phyloP scores from a whole-genome alignment of 352 stramenopile species.

The Globisporangium megalacanthum region DNA sequence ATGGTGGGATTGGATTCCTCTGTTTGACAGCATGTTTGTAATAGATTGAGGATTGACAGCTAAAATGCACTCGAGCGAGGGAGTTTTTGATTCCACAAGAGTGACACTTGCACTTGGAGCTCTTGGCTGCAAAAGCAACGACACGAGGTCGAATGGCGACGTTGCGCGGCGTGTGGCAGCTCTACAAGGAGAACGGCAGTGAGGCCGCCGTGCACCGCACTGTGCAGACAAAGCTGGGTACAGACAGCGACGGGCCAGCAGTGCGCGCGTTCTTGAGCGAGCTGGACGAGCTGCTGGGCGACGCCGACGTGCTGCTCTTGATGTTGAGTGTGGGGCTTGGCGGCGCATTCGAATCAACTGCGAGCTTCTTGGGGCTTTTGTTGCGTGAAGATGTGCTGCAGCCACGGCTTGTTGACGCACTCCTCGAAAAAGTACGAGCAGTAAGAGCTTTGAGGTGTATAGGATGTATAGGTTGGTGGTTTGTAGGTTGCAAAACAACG shows the following conservation, averaged over 20 bases:
- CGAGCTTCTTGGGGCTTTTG: conserved; percentile 53
- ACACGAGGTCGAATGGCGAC: conserved; percentile 18
- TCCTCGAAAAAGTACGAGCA: conserved; percentile 39
- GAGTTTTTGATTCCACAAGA: background rate
- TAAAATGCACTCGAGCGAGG: background rate
- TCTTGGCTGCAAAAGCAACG: background rate
- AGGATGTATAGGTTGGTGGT: background rate
- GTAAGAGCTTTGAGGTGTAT: background rate
- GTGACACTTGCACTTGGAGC: background rate
- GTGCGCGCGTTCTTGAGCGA: conserved; percentile 28
- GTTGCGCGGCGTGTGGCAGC: conserved; percentile 33
- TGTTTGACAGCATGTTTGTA: background rate
- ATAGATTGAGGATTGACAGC: background rate
- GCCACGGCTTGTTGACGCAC: conserved; percentile 30
- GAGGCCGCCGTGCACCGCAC: conserved; percentile 29
- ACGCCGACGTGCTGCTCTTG: conserved; percentile 34
- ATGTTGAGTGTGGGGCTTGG: conserved; percentile 41
- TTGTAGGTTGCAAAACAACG: background rate
- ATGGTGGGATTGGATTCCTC: background rate
- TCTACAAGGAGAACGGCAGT: conserved; percentile 42
- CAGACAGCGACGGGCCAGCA: conserved; percentile 13
- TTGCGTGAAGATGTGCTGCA: conserved; percentile 48
- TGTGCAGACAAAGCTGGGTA: conserved; percentile 22
- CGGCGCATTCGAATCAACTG: conserved; percentile 34
- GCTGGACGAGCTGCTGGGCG: conserved; percentile 29